A percentile compares a stretch with the other conserved stretches of the same genome.
These are phyloP conservation scores for Francoa sonchifolia DNA, from an alignment of 441 rosid species.

Conservation along the genomic window DNA sequence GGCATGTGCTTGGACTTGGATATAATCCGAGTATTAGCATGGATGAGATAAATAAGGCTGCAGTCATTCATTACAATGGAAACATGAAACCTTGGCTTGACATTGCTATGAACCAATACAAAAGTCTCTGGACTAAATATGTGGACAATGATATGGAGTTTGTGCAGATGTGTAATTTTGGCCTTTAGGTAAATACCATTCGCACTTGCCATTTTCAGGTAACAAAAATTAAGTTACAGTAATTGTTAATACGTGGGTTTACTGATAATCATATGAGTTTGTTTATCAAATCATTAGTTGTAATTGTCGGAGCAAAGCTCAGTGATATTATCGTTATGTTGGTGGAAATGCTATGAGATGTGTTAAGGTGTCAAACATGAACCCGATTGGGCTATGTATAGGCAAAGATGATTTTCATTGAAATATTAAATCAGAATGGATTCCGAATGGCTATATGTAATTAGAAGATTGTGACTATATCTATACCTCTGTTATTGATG, in stretches of 20 bases:
- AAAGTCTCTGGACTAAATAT: slow-evolving; percentile 72
- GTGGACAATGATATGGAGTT: slow-evolving; percentile 89
- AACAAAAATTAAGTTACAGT: slow-evolving; percentile 11
- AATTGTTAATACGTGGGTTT: slow-evolving; percentile 18
- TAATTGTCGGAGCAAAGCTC: no score
- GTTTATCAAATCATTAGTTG: no score
- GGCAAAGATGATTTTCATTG: no score
- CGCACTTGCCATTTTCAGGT: slow-evolving; percentile 10
- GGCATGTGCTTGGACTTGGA: slow-evolving; percentile 90
- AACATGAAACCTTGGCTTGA: slow-evolving; percentile 97
- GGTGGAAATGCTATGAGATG: no score
- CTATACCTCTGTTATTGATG: no score
- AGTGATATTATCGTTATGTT: no score
- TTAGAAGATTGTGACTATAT: no score
- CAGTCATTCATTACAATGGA: slow-evolving; percentile 82
- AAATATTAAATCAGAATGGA: no score
- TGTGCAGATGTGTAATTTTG: slow-evolving; percentile 88
- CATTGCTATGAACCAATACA: slow-evolving; percentile 75
- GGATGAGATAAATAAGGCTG: slow-evolving; percentile 71
- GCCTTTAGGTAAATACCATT: slow-evolving; percentile 30
- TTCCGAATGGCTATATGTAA: no score
- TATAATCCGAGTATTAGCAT: slow-evolving; percentile 63
- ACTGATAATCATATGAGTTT: no score
- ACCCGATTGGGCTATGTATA: no score
- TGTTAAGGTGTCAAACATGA: no score